These are phyloP conservation scores for Dactylella cylindrospora DNA, from an alignment of 2,329 filamentous ascomycete species.

Conservation along the genomic window DNA sequence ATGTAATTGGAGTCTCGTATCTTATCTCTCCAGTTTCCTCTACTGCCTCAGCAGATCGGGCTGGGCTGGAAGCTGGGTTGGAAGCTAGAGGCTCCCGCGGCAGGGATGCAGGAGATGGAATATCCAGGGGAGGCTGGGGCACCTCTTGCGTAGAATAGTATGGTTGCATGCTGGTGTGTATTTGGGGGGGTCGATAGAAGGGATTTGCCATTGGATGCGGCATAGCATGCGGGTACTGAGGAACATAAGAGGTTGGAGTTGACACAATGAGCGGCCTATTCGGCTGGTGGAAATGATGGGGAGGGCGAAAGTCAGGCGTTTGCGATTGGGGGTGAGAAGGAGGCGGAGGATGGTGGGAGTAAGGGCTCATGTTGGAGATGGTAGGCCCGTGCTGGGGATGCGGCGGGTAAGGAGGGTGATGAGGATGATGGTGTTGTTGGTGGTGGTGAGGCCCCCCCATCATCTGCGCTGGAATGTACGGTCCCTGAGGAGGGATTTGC, in stretches of 20 bases:
- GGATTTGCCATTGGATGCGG: conserved; percentile 49
- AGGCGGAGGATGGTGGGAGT: conserved; percentile 23
- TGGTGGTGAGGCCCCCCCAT: conserved; percentile 21
- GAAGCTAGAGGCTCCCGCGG: conserved; percentile 16
- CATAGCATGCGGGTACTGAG: conserved; percentile 19
- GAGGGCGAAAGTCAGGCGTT: conserved; percentile 58
- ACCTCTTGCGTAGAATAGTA: conserved; percentile 26
- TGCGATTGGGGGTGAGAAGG: conserved; percentile 12
- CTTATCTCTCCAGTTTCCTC: conserved; percentile 20
- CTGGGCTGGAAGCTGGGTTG: conserved; percentile 22
- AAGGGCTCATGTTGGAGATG: conserved; percentile 22
- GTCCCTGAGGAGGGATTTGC: conserved; percentile 30
- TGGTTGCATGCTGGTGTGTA: conserved; percentile 45
- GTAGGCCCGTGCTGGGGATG: conserved; percentile 18
- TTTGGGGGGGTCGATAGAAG: conserved; percentile 60
- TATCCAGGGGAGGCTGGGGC: conserved; percentile 18
- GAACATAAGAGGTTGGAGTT: conserved; percentile 4
- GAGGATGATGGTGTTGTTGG: conserved; percentile 12
- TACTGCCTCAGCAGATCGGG: conserved; percentile 14
- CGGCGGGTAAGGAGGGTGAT: conserved; percentile 14
- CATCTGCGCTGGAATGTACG: conserved; percentile 30
- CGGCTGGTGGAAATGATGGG: conserved; percentile 45
- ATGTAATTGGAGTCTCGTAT: conserved; percentile 30
- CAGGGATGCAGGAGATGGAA: conserved; percentile 34
- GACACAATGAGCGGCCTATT: conserved; percentile 50